phyloP scores from a whole-genome alignment of 1,284 basidiomycete species.

The Pholiota adiposa region DNA sequence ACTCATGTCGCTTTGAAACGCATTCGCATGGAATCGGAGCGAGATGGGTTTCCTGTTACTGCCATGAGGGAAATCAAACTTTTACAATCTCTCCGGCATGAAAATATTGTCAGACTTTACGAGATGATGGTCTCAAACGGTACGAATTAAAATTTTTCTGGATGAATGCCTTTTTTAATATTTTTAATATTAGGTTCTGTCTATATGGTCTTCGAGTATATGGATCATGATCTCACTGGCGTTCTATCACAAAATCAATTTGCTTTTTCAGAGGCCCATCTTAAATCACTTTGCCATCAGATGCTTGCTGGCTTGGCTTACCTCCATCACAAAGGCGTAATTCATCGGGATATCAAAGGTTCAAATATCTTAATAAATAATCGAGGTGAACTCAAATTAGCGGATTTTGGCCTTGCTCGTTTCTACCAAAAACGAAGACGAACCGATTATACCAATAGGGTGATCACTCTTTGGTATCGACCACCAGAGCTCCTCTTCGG shows the following conservation, averaged over 20 bases:
- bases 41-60: conserved; percentile 98
- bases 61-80: conserved; percentile 99
- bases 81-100: conserved; percentile 88
- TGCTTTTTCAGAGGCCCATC: conserved; percentile 81
- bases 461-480: conserved; percentile 99
- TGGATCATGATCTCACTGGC: conserved; percentile 98
- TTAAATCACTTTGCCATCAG: conserved; percentile 95
- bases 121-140: conserved; percentile 99
- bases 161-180: background rate
- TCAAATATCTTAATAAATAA: conserved; percentile 98
- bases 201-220: conserved; percentile 99
- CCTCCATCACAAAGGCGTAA: conserved; percentile 92
- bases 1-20: conserved; percentile 91
- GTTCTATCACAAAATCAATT: conserved; percentile 92
- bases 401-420: conserved; percentile 97
- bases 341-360: conserved; percentile 98
- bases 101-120: conserved; percentile 87
- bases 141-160: conserved; percentile 38
- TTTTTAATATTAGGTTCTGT: conserved; percentile 71
- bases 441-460: conserved; percentile 97
- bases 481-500: conserved; percentile 96
- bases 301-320: conserved; percentile 95
- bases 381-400: conserved; percentile 92
- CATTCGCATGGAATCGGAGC: conserved; percentile 97
- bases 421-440: conserved; percentile 91